A percentile compares a stretch with the other conserved stretches of the same genome.
Conservation (phyloP, 345 rosid species). For the Murraya paniculata region DNA sequence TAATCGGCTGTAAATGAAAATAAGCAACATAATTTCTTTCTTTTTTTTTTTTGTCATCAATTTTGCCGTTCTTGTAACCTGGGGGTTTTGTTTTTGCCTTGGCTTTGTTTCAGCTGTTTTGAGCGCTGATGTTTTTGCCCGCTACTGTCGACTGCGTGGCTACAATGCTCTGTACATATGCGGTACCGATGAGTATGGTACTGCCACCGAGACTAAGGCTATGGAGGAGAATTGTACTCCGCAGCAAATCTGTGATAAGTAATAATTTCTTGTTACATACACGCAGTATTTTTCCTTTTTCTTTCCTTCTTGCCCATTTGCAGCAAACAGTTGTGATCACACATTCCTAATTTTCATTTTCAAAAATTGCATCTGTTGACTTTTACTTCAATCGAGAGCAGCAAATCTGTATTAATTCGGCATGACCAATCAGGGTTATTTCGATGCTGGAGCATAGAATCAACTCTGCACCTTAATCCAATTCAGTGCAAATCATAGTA, state of each 20-base stretch:
- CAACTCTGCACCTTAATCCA: background rate
- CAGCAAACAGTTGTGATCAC: too few species aligned
- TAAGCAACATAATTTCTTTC: background rate
- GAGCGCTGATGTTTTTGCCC: constrained; percentile 42
- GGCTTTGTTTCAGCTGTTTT: constrained; percentile 15
- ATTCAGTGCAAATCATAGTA: background rate
- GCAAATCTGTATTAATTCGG: too few species aligned
- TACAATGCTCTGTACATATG: constrained; percentile 34
- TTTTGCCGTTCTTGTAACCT: background rate
- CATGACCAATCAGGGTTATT: too few species aligned
- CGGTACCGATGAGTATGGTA: constrained; percentile 41
- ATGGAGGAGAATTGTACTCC: constrained; percentile 38
- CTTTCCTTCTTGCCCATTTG: too few species aligned
- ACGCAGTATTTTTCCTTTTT: too few species aligned
- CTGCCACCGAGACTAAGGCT: constrained; percentile 39
- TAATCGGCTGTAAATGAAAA: constrained; percentile 18
- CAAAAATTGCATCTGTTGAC: too few species aligned
- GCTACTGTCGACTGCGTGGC: constrained; percentile 37
- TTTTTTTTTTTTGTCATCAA: background rate
- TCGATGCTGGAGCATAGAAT: too few species aligned
- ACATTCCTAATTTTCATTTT: too few species aligned
- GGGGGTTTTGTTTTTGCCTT: background rate
- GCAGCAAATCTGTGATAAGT: constrained; percentile 36
- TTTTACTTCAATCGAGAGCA: too few species aligned
- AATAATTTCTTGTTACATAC: background rate